Percentiles rank a stretch among this genome's conserved stretches.
phyloP scores from a whole-genome alignment of 441 rosid genomes.

The Populus hybrid region DNA sequence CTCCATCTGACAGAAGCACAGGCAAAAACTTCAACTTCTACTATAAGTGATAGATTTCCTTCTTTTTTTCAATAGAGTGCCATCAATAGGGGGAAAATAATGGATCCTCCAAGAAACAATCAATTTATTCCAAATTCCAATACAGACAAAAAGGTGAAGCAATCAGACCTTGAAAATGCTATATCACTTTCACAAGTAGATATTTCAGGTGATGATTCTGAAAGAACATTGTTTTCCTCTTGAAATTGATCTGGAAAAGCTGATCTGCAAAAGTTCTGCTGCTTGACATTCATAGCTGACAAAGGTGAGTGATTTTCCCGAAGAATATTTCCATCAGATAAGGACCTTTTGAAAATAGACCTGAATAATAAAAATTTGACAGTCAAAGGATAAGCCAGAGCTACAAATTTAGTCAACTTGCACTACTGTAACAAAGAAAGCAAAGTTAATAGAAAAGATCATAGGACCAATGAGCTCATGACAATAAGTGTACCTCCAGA shows the following conservation, averaged over 20 bases:
- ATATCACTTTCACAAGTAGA: slow-evolving; percentile 65
- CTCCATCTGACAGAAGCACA: not conserved
- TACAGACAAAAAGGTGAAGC: slow-evolving; percentile 9
- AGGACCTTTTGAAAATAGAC: slow-evolving; percentile 72
- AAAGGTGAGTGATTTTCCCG: slow-evolving; percentile 45
- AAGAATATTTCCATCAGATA: slow-evolving; percentile 90
- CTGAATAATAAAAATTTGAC: slow-evolving; percentile 41
- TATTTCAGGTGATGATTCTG: slow-evolving; percentile 82
- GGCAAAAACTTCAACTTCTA: not conserved
- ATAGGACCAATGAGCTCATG: not conserved
- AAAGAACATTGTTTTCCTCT: slow-evolving; percentile 41
- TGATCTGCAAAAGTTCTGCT: slow-evolving; percentile 44
- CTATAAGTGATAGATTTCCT: not conserved
- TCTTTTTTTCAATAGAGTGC: not conserved
- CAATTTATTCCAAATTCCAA: not conserved
- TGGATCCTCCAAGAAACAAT: not conserved
- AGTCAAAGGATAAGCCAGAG: slow-evolving; percentile 13
- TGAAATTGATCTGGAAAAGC: slow-evolving; percentile 42
- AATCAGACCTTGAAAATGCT: slow-evolving; percentile 63
- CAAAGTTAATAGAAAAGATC: not conserved
- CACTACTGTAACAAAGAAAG: not conserved
- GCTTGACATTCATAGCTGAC: slow-evolving; percentile 45
- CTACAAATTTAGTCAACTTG: not conserved
- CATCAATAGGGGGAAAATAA: not conserved
- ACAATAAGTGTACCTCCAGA: not conserved